Base-by-base conservation (phyloP, 352 stramenopile species). In the Globisporangium cederbergense region DNA sequence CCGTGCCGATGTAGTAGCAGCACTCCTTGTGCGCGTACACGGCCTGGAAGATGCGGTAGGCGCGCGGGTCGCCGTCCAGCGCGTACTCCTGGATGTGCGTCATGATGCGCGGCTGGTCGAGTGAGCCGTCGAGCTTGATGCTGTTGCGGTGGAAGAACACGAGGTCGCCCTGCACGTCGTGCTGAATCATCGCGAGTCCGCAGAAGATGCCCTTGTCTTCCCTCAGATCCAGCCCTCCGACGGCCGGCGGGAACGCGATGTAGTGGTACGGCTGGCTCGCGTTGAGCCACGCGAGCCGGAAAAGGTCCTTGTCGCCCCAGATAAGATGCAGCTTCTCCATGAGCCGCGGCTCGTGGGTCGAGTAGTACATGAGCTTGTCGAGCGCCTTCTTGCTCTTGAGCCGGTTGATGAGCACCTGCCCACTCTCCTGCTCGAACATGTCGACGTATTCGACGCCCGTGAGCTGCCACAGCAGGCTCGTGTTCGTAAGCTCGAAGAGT, bases 311-410 rank as follows among this genome's bases (percentile, higher is more conserved):
- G 76, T 96, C 87, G 49, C 87, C 87, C 85, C 85, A 96, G 36
- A 96, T 83, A 13, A 96, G 72, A 54, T 90, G 76, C 58, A 95
- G 74, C 45, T 84, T 68, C 63, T 93, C 85, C 25, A 93, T 71
- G 45, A 93, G 50, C 0, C 80, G 73, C 54, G 84, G 82, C 56
- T 89, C 70, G 64, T 90, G 79, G 18, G 79, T 90, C 43, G 82
- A 90, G 57, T 93, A 95, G 62, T 88, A 92, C 84, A 95, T 93
- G 56, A 95, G 80, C 64, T 93, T 91, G 62, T 95, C 79, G 28
- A 96, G 74, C 34, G 85, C 83, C 18, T 70, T 76, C 58, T 86
- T 89, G 68, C 81, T 90, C 49, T 81, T 85, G n/a, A 82, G 68
- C 14, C 85, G 78, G 60, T 96, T 81, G 62, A 96, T 91, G 58